These are phyloP conservation scores for Aspergillus tanneri DNA, from an alignment of 2,329 filamentous ascomycete genomes.

Conservation along the genomic window DNA sequence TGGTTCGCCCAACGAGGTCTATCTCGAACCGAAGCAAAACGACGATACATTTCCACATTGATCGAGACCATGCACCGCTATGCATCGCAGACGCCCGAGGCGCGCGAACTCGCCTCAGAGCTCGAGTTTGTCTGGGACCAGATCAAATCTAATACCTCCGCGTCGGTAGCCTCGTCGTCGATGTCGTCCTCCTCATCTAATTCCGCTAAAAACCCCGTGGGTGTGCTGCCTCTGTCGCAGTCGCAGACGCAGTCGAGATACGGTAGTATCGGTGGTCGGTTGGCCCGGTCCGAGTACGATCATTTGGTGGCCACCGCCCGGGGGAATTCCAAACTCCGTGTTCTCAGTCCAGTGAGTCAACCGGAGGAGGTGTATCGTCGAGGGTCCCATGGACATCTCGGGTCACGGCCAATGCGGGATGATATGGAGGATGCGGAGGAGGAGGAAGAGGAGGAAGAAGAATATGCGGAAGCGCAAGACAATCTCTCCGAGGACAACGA, in stretches of 20 bases:
- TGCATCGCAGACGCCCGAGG: constrained; percentile 76
- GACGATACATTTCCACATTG: constrained; percentile 86
- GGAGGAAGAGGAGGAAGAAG: constrained; percentile 37
- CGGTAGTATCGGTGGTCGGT: constrained; percentile 36
- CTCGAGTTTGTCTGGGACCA: constrained; percentile 99
- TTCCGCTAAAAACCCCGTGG: constrained; percentile 26
- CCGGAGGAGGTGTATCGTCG: constrained; percentile 61
- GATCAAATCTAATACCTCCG: constrained; percentile 77
- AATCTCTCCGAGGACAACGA: constrained; percentile 31
- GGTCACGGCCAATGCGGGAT: constrained; percentile 34
- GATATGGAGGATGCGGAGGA: constrained; percentile 31
- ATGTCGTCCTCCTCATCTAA: background rate
- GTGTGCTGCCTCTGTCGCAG: constrained; percentile 29
- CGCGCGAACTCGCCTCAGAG: constrained; percentile 82
- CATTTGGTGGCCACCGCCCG: constrained; percentile 45
- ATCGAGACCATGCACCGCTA: constrained; percentile 97
- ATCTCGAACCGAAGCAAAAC: constrained; percentile 87
- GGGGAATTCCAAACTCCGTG: constrained; percentile 57
- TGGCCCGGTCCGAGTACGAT: constrained; percentile 42
- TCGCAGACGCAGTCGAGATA: constrained; percentile 33
- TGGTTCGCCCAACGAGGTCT: constrained; percentile 87
- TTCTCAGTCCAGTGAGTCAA: constrained; percentile 84
- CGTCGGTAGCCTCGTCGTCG: constrained; percentile 56
- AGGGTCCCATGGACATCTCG: constrained; percentile 41
- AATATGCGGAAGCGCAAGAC: constrained; percentile 39